Evolutionary conservation across 2,329 filamentous ascomycete species (phyloP).

Genomic region (Mollisia scopiformis): DNA sequence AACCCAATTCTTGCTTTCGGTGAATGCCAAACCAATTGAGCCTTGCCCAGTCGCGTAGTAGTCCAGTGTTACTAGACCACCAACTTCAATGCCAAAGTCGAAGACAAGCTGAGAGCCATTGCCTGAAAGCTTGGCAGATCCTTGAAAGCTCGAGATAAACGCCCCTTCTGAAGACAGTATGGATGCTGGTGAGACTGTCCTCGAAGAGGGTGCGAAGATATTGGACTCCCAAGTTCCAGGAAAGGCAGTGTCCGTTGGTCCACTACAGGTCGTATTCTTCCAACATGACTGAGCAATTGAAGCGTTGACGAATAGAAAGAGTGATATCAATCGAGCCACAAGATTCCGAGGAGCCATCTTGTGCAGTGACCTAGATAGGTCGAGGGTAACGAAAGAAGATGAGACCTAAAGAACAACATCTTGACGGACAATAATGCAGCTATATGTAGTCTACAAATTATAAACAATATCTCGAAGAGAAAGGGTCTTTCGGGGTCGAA

Average conservation of each 20-base stretch:
- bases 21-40: constrained; percentile 49
- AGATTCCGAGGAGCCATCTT: background rate
- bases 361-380: background rate
- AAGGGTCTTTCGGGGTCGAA: background rate
- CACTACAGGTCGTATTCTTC: constrained; percentile 56
- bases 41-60: constrained; percentile 40
- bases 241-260: constrained; percentile 52
- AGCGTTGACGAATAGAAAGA: background rate
- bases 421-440: background rate
- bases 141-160: constrained; percentile 29
- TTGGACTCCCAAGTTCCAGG: constrained; percentile 60
- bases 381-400: background rate
- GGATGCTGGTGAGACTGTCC: constrained; percentile 51
- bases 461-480: background rate
- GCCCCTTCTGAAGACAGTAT: constrained; percentile 41
- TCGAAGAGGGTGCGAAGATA: constrained; percentile 57
- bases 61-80: constrained; percentile 50
- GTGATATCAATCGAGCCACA: background rate
- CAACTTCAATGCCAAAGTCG: constrained; percentile 62
- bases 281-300: constrained; percentile 47
- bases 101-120: constrained; percentile 58
- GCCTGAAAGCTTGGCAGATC: constrained; percentile 16
- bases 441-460: background rate
- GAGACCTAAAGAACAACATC: background rate
- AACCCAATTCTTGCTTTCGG: constrained; percentile 51